Evolutionary conservation across 495 filamentous ascomycete genomes (phyloP).

Genomic region (Lepidopterella palustris): DNA sequence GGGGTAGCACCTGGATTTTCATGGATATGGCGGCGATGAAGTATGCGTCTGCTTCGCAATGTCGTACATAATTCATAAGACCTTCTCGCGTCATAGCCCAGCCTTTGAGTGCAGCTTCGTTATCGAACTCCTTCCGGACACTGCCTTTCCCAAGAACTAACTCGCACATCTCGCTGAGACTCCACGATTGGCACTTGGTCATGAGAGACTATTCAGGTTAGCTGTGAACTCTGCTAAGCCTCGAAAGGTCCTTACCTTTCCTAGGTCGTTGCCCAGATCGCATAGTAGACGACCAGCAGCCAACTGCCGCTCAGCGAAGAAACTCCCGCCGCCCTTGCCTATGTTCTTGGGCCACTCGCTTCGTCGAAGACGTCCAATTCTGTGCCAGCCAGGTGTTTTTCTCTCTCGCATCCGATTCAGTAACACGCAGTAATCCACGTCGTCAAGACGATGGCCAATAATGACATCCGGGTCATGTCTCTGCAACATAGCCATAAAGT

Average conservation of each 20-base stretch:
- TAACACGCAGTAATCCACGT: conserved; percentile 89
- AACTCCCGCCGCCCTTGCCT: conserved; percentile 75
- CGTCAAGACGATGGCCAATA: conserved; percentile 92
- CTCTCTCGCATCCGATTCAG: conserved; percentile 81
- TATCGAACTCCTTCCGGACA: conserved; percentile 74
- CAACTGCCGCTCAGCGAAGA: conserved; percentile 85
- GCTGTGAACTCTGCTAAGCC: conserved; percentile 3
- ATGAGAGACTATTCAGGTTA: conserved; percentile 64
- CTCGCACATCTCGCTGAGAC: conserved; percentile 91
- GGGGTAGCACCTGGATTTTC: conserved; percentile 80
- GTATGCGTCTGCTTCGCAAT: conserved; percentile 91
- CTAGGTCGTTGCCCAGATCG: conserved; percentile 92
- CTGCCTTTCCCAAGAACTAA: conserved; percentile 69
- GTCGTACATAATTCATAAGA: conserved; percentile 84
- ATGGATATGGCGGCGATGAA: conserved; percentile 88
- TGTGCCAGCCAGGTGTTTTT: conserved; percentile 88
- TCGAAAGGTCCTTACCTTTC: conserved; percentile 53
- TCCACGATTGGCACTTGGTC: conserved; percentile 97
- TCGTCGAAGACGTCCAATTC: conserved; percentile 78
- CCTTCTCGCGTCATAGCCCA: conserved; percentile 81
- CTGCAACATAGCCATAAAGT: conserved; percentile 83
- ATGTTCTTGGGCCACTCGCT: conserved; percentile 82
- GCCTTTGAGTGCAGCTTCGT: conserved; percentile 75
- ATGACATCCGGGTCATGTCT: conserved; percentile 87
- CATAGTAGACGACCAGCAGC: conserved; percentile 86